Base-by-base conservation (phyloP, 306 rosid species). In the Begonia masoniana region DNA sequence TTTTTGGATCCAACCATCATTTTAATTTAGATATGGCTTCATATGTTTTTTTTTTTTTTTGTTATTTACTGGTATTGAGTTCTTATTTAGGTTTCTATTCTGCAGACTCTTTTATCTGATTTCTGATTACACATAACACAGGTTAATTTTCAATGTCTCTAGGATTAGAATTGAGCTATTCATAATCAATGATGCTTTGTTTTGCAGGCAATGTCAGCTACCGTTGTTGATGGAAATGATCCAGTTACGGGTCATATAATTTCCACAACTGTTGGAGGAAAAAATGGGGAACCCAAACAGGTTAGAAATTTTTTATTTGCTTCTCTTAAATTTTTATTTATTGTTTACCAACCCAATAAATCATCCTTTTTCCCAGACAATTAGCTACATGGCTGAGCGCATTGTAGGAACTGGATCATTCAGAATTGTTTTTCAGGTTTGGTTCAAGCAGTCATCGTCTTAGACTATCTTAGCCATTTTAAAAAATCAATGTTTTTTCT, bases 381-480 rank as follows among this genome's bases (percentile, higher is more conserved):
- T 89, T 57, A 89, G 95, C 70, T 89, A 89, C 81, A 89, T 82
- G 97, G 97, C 97, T 51, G 97, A 88, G 49, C 86, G 95, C 4
- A 76, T 85, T 58, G 95, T 88, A 52, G 97, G 97, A 60, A 82
- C 72, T 36, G 97, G 97, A 12, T 89, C 97, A 9, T 89, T 89
- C 69, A 95, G 97, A 62, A 76, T 85, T 71, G 97, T 89, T 63
- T 89, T 89, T 74, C 95, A 89, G 97, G 97, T 89, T 56, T 61
- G 59, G 15, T 47, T 43, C 13, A 51, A 19, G 9, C 7, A 45
- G 49, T 10, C 49, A 3, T 10, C 14, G 49, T 45, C 14, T 11
- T 10, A 3, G 15, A 11, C 15, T 45, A 10, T n/a, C 49, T 45
- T n/a, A 10, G 13, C 49, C 49, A 4, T n/a, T 45, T 45, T 45